Evolutionary conservation across 2,329 filamentous ascomycete genomes (phyloP).

Genomic region (Corynespora cassiicola): DNA sequence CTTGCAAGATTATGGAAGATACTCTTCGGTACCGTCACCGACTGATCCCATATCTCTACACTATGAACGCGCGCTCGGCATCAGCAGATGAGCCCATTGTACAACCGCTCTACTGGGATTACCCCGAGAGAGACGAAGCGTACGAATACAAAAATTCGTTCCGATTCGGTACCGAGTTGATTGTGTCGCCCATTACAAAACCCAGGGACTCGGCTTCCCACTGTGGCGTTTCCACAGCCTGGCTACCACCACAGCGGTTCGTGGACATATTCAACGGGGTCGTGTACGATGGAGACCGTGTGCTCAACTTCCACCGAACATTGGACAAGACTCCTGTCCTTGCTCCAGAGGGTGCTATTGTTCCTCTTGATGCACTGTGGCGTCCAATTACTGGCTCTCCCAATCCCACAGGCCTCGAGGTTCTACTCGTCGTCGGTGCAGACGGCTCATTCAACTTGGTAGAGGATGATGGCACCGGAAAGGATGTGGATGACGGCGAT

Average conservation of each 20-base stretch:
- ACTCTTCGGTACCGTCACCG: constrained; percentile 64
- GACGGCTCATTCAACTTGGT: constrained; percentile 58
- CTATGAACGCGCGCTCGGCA: constrained; percentile 59
- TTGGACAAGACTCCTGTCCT: constrained; percentile 62
- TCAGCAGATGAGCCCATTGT: constrained; percentile 59
- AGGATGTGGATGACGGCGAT: constrained; percentile 42
- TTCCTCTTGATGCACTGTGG: constrained; percentile 59
- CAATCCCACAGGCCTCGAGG: constrained; percentile 56
- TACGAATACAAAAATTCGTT: constrained; percentile 66
- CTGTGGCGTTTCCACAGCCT: constrained; percentile 58
- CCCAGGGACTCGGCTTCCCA: constrained; percentile 57
- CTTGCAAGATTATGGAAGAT: constrained; percentile 54
- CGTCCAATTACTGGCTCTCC: constrained; percentile 55
- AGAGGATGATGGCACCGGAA: constrained; percentile 54
- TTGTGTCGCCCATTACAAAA: constrained; percentile 64
- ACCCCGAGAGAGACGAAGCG: constrained; percentile 59
- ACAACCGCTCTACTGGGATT: constrained; percentile 69
- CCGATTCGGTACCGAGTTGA: constrained; percentile 63
- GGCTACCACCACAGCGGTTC: constrained; percentile 62
- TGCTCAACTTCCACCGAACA: constrained; percentile 58
- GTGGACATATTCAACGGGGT: constrained; percentile 66
- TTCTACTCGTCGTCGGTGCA: constrained; percentile 53
- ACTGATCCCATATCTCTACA: constrained; percentile 67
- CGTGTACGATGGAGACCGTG: constrained; percentile 64
- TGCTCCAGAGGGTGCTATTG: constrained; percentile 62